Evolutionary conservation across 2,329 filamentous ascomycete species (phyloP), one percentile per base, ranked within the genome.

Genomic region (Sporothrix variecibatus): DNA sequence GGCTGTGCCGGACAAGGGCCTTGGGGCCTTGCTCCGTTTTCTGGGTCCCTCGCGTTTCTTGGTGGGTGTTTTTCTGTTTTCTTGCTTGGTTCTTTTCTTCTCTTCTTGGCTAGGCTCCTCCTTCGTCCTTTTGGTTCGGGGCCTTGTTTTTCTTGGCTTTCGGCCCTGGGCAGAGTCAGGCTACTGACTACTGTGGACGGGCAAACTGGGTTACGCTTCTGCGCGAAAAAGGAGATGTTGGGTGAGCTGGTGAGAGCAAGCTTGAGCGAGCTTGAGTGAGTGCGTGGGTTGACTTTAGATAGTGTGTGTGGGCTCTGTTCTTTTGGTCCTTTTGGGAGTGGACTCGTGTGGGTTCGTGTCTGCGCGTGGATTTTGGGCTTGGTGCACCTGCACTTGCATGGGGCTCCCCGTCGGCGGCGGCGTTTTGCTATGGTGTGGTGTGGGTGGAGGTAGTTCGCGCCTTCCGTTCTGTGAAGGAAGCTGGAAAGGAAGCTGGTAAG

Each of bases 381-480:
- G 43, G 40, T 28, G 43, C 40, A 68, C 40, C 43, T 46, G 43
- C 40, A 20, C 43, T 68, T 46, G 64, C 26, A 51, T 51, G 26
- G 43, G 38, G 38, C 34, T 31, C 20, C 56, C 56, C 58, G 34
- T 26, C 56, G 56, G 56, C 58, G 31, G 31, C 58, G 58, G 28
- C 23, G 51, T 28, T 12, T n/a, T 7, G 51, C 9, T 17, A 31
- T 62, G 56, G 56, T 60, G 56, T 60, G 58, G 62, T 67, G 65
- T 51, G 65, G 31, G 67, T 70, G 67, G 67, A 56, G 67, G 46
- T 40, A 11, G 49, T 70, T 70, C 46, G 67, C 26, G 67, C 49
- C 46, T 56, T 53, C 67, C 28, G 49, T 56, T 40, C 7, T 70
- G n/a, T 49, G 60, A 64, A 26, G 51, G n/a, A 26, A 56, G 51